Conservation (phyloP, 345 rosid species). For the Populus nigra region DNA sequence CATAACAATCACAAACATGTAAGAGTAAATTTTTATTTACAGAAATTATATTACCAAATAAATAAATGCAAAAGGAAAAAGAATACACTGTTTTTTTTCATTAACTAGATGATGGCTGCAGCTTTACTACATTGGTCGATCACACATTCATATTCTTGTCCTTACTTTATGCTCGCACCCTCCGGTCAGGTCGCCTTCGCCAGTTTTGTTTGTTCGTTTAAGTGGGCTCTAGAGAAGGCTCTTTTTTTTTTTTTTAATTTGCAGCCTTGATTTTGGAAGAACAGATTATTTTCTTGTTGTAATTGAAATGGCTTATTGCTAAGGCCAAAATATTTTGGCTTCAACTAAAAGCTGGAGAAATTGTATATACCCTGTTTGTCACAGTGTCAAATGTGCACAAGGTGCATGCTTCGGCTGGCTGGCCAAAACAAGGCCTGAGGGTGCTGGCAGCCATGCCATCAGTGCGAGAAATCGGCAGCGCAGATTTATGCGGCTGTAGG, state of each 20-base stretch:
- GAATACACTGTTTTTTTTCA: too few species aligned
- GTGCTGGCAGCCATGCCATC: too few species aligned
- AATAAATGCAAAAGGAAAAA: too few species aligned
- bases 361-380: neutral
- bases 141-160: too few species aligned
- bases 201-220: neutral
- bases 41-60: too few species aligned
- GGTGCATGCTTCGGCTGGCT: too few species aligned
- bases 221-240: slow-evolving; percentile 7
- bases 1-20: too few species aligned
- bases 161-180: neutral
- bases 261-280: slow-evolving; percentile 9
- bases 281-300: neutral
- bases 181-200: neutral
- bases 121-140: neutral
- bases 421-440: too few species aligned
- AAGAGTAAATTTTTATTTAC: too few species aligned
- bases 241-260: neutral
- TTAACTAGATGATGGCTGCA: neutral
- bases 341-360: slow-evolving; percentile 4
- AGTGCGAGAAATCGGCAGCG: too few species aligned
- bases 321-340: slow-evolving; percentile 2
- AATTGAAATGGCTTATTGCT: neutral
- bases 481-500: too few species aligned
- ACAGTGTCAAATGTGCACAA: too few species aligned